Conservation (phyloP, 225 moss, liverwort and hornwort genomes). For the Antitrichia curtipendula region DNA sequence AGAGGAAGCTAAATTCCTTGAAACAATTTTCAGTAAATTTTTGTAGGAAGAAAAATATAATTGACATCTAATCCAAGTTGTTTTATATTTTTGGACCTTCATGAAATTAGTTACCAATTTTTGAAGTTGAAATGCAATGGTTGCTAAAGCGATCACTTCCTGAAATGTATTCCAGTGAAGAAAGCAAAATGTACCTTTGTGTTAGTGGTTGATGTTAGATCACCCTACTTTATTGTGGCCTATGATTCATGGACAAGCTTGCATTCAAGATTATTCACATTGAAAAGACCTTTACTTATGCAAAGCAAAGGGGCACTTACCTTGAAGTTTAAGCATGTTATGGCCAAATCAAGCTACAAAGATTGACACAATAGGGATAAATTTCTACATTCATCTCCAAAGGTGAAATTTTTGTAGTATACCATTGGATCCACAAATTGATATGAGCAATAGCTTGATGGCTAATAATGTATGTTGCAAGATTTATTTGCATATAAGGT, state of each 20-base stretch:
- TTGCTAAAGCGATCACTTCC: neutral
- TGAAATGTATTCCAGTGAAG: neutral
- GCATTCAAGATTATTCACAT: neutral
- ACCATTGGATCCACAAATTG: neutral
- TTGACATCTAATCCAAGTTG: neutral
- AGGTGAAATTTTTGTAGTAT: too few species aligned
- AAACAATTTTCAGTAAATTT: neutral
- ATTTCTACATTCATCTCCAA: neutral
- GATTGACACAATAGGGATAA: neutral
- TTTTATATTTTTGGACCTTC: neutral
- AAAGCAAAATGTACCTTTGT: neutral
- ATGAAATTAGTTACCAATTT: neutral
- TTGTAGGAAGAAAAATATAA: neutral
- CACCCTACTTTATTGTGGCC: neutral
- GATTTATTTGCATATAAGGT: neutral
- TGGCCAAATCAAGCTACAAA: neutral
- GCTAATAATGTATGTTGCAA: neutral
- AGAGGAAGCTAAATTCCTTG: neutral
- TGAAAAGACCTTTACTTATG: neutral
- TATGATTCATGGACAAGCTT: neutral
- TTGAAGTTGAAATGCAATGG: neutral
- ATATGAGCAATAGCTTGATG: accelerated
- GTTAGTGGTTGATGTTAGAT: neutral
- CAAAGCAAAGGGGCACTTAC: neutral
- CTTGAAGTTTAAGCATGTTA: neutral